Base-by-base conservation (phyloP, 2,329 filamentous ascomycete species). In the Colletotrichum sp. region DNA sequence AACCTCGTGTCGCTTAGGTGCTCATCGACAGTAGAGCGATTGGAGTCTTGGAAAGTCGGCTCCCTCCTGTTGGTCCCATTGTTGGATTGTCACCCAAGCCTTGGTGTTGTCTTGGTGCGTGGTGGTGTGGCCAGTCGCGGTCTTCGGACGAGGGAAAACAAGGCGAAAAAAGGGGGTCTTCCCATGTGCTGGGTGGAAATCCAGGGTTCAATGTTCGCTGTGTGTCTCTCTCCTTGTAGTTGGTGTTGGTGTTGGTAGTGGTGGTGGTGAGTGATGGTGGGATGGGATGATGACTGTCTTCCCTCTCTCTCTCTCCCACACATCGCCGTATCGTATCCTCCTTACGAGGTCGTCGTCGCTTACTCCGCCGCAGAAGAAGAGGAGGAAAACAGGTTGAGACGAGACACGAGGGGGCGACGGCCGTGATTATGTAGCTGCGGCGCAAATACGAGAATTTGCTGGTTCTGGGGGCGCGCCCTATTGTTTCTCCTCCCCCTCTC, bases 401-500 rank as follows among this genome's bases (percentile, higher is more conserved):
- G n/a, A 32, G 6, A 36, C 6, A 39, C 9, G n/a, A 15, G 39
- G 57, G 63, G 69, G 70, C 63, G 63, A 68, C 13, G 15, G 57
- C 68, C n/a, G 28, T 15, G 69, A 55, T 76, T 72, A 68, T 76
- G 73, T 76, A 76, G 44, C 34, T 39, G 44, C 59, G 52, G 71
- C 30, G 59, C 28, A 32, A 59, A 59, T 73, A 69, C 64, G 69
- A 64, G 57, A 57, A 64, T 71, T 26, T 44, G n/a, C 7, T 30
- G 28, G 24, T 10, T n/a, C 30, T 30, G 30, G 39, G 39, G 39
- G 39, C 44, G 44, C 44, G 44, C 44, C 44, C 44, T 52, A 52
- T 21, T 21, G 44, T 52, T 52, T 52, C 44, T 52, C 44, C 44
- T 52, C 44, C 12, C 34, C 34, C 34, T 36, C 44, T 52, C 7